Conservation (phyloP, 208 protist species). For the Leptomonas seymouri region DNA sequence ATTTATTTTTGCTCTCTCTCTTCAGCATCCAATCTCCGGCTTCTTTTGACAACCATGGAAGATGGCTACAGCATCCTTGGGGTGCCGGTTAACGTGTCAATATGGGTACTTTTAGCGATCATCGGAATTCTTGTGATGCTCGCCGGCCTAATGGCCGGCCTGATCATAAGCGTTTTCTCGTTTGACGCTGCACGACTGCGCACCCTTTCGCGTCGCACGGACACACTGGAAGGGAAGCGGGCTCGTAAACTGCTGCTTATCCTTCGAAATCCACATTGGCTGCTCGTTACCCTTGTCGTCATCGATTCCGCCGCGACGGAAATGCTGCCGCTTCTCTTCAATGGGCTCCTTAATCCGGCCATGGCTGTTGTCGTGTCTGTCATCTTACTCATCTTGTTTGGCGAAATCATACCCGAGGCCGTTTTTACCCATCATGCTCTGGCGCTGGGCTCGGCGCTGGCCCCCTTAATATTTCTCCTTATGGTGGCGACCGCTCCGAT, state of each 20-base stretch:
- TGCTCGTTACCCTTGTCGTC: conserved; percentile 72
- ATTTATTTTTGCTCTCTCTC: background rate
- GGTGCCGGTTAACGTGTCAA: conserved; percentile 43
- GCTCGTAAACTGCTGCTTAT: conserved; percentile 55
- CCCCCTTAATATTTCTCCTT: conserved; percentile 48
- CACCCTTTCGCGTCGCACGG: conserved; percentile 32
- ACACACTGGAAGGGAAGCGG: conserved; percentile 40
- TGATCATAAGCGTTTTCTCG: conserved; percentile 76
- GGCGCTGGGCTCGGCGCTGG: conserved; percentile 44
- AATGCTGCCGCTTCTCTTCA: conserved; percentile 74
- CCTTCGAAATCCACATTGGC: conserved; percentile 62
- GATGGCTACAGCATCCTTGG: conserved; percentile 48
- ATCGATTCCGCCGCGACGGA: conserved; percentile 60
- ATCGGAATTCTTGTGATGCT: conserved; percentile 49
- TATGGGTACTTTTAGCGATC: conserved; percentile 32
- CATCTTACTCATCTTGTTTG: conserved; percentile 59
- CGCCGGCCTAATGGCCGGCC: conserved; percentile 58
- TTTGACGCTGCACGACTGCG: conserved; percentile 60
- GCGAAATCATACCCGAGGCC: conserved; percentile 82
- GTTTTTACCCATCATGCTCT: conserved; percentile 71
- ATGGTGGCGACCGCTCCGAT: conserved; percentile 69
- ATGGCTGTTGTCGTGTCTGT: conserved; percentile 62
- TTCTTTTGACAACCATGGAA: conserved; percentile 7
- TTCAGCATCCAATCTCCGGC: background rate
- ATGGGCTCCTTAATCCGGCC: conserved; percentile 55